Conservation (phyloP, 768 basidiomycete species). For the Tricholomella constricta region DNA sequence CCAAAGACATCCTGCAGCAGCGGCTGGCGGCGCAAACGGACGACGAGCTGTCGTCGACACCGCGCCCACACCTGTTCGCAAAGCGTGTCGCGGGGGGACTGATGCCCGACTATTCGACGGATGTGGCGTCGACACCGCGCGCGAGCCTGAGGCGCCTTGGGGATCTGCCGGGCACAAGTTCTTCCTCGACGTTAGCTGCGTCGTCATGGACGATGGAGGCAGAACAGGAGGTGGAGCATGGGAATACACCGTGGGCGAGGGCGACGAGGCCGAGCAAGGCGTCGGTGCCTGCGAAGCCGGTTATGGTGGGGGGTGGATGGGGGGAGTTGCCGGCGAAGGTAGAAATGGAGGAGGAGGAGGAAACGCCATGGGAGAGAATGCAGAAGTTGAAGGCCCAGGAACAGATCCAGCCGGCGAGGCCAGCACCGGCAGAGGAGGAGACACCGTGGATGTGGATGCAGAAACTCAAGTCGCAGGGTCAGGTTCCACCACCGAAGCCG, state of each 20-base stretch:
- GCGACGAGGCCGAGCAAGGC: neutral
- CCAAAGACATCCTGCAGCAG: constrained; percentile 18
- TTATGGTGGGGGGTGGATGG: too few species aligned
- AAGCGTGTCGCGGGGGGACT: constrained; percentile 1
- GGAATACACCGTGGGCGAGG: constrained; percentile 7
- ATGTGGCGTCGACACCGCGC: constrained; percentile 10
- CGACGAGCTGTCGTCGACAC: constrained; percentile 20
- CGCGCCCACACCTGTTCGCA: constrained; percentile 13
- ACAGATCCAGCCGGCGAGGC: neutral
- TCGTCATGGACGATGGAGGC: constrained; percentile 6
- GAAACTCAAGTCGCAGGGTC: neutral
- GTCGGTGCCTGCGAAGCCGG: neutral
- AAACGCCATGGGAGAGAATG: neutral
- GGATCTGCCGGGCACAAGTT: neutral
- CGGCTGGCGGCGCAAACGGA: constrained; percentile 2
- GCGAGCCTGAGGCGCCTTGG: constrained; percentile 1
- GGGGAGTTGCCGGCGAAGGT: too few species aligned
- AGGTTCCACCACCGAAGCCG: neutral
- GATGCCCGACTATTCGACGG: constrained; percentile 12
- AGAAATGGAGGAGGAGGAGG: constrained; percentile 9
- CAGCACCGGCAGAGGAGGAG: constrained; percentile 8
- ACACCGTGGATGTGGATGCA: constrained; percentile 17
- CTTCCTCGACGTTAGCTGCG: neutral
- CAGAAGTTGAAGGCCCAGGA: neutral
- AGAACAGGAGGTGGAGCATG: constrained; percentile 2